Base-by-base conservation (phyloP, 169 alveolate genomes). In the Plasmodium reichenowi region DNA sequence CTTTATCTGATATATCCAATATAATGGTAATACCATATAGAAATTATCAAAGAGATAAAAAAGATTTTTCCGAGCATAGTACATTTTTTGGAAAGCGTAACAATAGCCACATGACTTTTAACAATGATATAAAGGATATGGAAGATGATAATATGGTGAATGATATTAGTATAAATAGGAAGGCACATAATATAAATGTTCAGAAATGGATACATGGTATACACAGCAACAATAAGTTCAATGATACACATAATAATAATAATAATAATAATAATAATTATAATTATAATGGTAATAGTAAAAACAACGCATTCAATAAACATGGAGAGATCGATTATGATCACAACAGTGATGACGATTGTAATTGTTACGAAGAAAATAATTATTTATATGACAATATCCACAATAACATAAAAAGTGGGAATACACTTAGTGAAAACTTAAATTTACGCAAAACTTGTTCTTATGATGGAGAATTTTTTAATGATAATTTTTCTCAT, bases 101-200 rank as follows among this genome's bases (percentile, higher is more conserved):
- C 13, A 76, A 38, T 38, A 38, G 8, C 7, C 47, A 43, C 15
- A 76, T 26, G 26, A 9, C 22, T 13, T 29, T 48, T 17, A 63
- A 32, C 45, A 52, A 17, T 0, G 10, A 58, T 15, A 48, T 38
- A 38, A 38, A 54, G 86, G 17, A 72, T 13, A 26, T 15, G 24
- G 48, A 56, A 20, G 71, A 29, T 17, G 58, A 72, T 48, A 22
- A 71, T 29, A 71, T 45, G 66, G 2, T 63, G 15, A 52, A 71
- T 71, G 80, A 63, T 10, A 20, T 15, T 45, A 71, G 20, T 59
- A 15, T 29, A 20, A 29, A 12, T 71, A 59, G 47, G 12, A 13
- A 26, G 22, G 62, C 24, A 45, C 43, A 56, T 15, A 71, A 45
- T 29, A 15, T 54, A 45, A 54, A 38, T 43, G 45, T 26, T 62